Conservation (phyloP, 352 stramenopile species). For the Globisporangium okanoganense region DNA sequence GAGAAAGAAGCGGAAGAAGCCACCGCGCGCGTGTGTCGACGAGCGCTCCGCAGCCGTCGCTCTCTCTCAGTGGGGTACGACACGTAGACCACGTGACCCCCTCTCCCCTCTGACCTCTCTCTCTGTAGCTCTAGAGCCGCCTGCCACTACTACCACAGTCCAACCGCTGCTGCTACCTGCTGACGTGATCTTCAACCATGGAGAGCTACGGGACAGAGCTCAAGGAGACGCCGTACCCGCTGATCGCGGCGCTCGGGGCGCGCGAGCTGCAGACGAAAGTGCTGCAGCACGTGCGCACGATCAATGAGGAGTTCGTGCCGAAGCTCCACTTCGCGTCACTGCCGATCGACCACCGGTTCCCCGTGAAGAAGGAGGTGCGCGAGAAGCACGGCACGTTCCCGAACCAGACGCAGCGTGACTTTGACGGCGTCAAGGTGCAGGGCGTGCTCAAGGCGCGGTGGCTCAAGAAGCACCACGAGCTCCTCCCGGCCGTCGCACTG, state of each 20-base stretch:
- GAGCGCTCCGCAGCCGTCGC: constrained; percentile 2
- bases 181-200: constrained; percentile 36
- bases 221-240: constrained; percentile 84
- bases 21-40: constrained; percentile 3
- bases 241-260: constrained; percentile 75
- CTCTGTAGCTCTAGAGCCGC: not conserved
- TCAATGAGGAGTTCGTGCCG: constrained; percentile 83
- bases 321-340: constrained; percentile 75
- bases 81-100: too few relatives aligned
- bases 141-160: not conserved
- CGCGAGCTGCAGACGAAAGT: constrained; percentile 76
- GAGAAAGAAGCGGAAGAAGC: constrained; percentile 6
- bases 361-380: constrained; percentile 76
- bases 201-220: constrained; percentile 81
- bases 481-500: constrained; percentile 72
- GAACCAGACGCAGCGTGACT: constrained; percentile 80
- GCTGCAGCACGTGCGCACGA: constrained; percentile 51
- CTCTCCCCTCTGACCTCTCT: not conserved
- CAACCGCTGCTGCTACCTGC: not conserved
- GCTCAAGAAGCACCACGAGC: constrained; percentile 87
- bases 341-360: constrained; percentile 73
- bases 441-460: constrained; percentile 77
- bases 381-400: constrained; percentile 84
- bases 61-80: not conserved
- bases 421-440: constrained; percentile 64